A percentile compares a stretch with the other conserved stretches of the same genome.
Evolutionary conservation across 805 yeast species (phyloP).

Genomic region (Candida berthetii): DNA sequence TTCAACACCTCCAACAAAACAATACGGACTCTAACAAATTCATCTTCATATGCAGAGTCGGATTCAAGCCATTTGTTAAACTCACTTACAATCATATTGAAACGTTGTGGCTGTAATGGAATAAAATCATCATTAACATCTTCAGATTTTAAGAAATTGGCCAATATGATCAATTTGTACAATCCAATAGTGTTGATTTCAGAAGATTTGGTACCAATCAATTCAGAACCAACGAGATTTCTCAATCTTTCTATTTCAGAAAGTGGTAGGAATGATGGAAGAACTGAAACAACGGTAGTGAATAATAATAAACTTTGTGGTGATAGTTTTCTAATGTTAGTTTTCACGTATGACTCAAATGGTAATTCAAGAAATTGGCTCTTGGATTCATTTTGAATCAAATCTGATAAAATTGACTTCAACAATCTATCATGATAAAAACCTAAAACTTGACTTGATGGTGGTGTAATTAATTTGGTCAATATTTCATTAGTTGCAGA

Average conservation of each 20-base stretch:
- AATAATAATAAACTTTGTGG: constrained; percentile 13
- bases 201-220: constrained; percentile 44
- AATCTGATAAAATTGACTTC: background rate
- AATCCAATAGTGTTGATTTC: constrained; percentile 39
- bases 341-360: constrained; percentile 26
- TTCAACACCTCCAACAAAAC: constrained; percentile 42
- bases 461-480: background rate
- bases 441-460: constrained; percentile 2
- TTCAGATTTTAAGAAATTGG: constrained; percentile 27
- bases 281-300: constrained; percentile 27
- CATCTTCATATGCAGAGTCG: constrained; percentile 52
- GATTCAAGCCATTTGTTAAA: constrained; percentile 55
- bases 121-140: constrained; percentile 22
- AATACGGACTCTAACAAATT: constrained; percentile 44
- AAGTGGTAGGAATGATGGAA: constrained; percentile 28
- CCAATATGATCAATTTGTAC: constrained; percentile 40
- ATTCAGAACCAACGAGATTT: constrained; percentile 57
- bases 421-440: constrained; percentile 27
- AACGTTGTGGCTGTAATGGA: constrained; percentile 59
- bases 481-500: background rate
- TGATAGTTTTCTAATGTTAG: constrained; percentile 25
- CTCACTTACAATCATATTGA: constrained; percentile 52
- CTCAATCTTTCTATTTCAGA: constrained; percentile 44
- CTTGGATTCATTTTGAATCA: constrained; percentile 23
- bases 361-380: background rate